Percentiles rank a stretch among this genome's conserved stretches.
Conservation (phyloP, 108 stramenopile genomes). For the Asterionellopsis glacialis region DNA sequence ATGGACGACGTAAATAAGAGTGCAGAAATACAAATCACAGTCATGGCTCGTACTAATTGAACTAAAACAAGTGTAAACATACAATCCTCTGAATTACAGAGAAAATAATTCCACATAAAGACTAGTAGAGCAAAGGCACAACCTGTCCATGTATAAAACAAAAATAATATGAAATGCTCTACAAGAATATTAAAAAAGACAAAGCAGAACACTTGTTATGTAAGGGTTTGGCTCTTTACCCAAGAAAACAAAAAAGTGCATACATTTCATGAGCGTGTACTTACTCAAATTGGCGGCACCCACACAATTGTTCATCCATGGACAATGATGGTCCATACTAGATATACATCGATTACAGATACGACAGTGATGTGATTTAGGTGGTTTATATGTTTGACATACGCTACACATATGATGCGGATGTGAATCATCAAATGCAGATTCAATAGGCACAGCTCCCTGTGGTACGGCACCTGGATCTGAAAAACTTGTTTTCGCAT, state of each 20-base stretch:
- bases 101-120: slow-evolving; percentile 85
- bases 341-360: slow-evolving; percentile 96
- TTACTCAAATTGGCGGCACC: slow-evolving; percentile 80
- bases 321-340: slow-evolving; percentile 97
- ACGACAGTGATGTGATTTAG: slow-evolving; percentile 94
- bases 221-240: too few relatives aligned
- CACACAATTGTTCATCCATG: slow-evolving; percentile 99
- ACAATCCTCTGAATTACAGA: slow-evolving; percentile 76
- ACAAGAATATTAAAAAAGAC: too few relatives aligned
- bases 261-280: too few relatives aligned
- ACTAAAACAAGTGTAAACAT: slow-evolving; percentile 69
- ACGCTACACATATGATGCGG: slow-evolving; percentile 76
- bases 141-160: slow-evolving; percentile 88
- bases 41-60: slow-evolving; percentile 84
- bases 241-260: too few relatives aligned
- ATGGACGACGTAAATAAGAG: slow-evolving; percentile 86
- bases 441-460: slow-evolving; percentile 77
- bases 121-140: slow-evolving; percentile 74
- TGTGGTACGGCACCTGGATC: slow-evolving; percentile 93
- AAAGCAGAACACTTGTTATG: too few relatives aligned
- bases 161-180: slow-evolving; percentile 93
- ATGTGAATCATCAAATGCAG: slow-evolving; percentile 46
- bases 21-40: slow-evolving; percentile 61
- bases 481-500: slow-evolving; percentile 91
- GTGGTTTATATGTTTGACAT: slow-evolving; percentile 97